Conservation (phyloP, 2,329 filamentous ascomycete genomes). For the Lachnellula occidentalis region DNA sequence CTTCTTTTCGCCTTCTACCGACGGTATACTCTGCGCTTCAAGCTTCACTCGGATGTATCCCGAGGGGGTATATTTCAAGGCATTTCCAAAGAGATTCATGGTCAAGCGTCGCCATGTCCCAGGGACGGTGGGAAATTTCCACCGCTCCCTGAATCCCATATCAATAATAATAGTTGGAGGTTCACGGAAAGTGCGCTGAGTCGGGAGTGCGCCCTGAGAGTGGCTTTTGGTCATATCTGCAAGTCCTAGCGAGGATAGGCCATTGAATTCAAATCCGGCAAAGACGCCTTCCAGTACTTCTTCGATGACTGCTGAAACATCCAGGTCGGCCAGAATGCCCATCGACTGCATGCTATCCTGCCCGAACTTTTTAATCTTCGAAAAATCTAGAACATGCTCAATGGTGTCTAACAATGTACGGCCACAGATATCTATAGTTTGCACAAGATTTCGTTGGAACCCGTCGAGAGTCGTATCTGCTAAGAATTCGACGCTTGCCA, state of each 20-base stretch:
- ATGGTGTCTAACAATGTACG: conserved; percentile 33
- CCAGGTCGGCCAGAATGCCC: conserved; percentile 24
- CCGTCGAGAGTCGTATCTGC: conserved; percentile 35
- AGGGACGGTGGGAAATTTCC: conserved; percentile 24
- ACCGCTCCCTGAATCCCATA: conserved; percentile 32
- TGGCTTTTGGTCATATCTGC: conserved; percentile 20
- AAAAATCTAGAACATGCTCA: conserved; percentile 35
- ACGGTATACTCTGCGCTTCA: conserved; percentile 23
- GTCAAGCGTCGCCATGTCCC: conserved; percentile 36
- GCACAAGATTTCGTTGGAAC: conserved; percentile 29
- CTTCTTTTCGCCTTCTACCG: neutral
- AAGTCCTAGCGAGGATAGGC: conserved; percentile 21
- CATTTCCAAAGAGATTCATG: conserved; percentile 59
- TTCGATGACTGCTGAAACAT: conserved; percentile 32
- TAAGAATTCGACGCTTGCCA: conserved; percentile 45
- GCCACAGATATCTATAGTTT: conserved; percentile 31
- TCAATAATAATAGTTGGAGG: conserved; percentile 42
- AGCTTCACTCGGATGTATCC: conserved; percentile 45
- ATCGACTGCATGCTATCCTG: conserved; percentile 16
- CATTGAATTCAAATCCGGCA: conserved; percentile 31
- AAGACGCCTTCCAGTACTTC: conserved; percentile 34
- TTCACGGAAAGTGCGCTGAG: neutral
- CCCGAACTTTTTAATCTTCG: conserved; percentile 28
- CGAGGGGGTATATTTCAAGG: conserved; percentile 53
- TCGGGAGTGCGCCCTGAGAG: neutral